Evolutionary conservation across 257 asterid species (phyloP), one percentile per base, ranked within the genome.

Genomic region (Fraxinus anomala): DNA sequence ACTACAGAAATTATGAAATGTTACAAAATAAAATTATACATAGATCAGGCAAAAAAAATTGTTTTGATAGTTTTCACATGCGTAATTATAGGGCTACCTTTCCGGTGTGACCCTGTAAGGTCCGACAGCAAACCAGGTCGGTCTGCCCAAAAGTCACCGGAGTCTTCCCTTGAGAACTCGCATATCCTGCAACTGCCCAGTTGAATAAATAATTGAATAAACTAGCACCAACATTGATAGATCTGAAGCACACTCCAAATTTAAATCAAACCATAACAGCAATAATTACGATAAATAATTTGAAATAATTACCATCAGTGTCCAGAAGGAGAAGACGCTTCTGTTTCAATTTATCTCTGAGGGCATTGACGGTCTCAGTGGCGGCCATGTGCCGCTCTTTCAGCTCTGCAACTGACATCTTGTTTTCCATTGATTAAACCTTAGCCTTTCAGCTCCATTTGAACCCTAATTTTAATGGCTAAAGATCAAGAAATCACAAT

Each of bases 121-220:
- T 96, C 89, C 99, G 86, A 83, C 97, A 92, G 82, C 97, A 96
- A 76, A 96, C 97, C 82, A 96, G 97, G 91, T 96, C 99, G 82
- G 98, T 96, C 8, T 93, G 97, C 71, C 97, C 98, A 79, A 93
- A 92, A 77, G 86, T 88, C 78, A 96, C 92, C 71, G 97, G 88
- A 83, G 90, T 82, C 77, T 90, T 91, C 74, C 98, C 98, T 87
- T 90, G 97, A 75, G 96, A 86, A 76, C 88, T 89, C 56, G 98
- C 93, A 82, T 91, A 91, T 28, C 85, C 94, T 24, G 97, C 91
- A 76, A 96, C 99, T 96, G 93, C 72, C 30, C 12, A 31, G 76
- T 51, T 73, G 17, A 9, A 54, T 61, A 65, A 1, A 68, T n/a
- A 72, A 54, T 23, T 63, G 30, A 59, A 59, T 59, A n/a, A 59